Base-by-base conservation (phyloP, 1,284 basidiomycete genomes). In the Austroboletus niveus region DNA sequence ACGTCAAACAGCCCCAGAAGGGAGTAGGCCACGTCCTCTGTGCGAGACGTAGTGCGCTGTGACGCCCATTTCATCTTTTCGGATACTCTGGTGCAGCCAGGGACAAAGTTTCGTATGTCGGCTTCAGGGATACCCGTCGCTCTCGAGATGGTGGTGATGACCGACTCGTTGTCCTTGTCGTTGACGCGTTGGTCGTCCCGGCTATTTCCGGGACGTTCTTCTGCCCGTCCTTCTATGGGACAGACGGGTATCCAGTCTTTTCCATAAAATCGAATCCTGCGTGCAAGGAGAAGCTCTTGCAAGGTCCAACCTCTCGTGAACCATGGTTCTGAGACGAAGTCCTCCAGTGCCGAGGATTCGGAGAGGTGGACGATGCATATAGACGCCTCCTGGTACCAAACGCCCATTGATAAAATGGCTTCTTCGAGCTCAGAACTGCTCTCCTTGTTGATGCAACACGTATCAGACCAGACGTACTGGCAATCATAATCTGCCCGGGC, bases 361-460 rank as follows among this genome's bases (percentile, higher is more conserved):
- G 39, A 48, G 4, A 64, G 54, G 51, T 67, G 59, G 12, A 51
- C 50, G 42, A 67, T 64, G 40, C 63, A 65, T 40, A 67, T n/a
- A 15, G 29, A 29, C 2, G 62, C 63, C 42, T 62, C 54, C 11
- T 52, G 52, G 47, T 62, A 67, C 65, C 62, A 67, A 44, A 44
- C 27, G 15, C 47, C 53, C 49, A 52, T 62, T 11, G 62, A 67
- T 14, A 60, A 27, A 47, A 61, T 53, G 27, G 61, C 60, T n/a
- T 64, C 62, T 45, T 65, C 62, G 34, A 64, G 46, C 8, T 66
- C 63, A 0, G 63, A 17, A 45, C 55, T 60, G 15, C 42, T 65
- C 31, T 63, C 64, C 48, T 61, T 67, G 45, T 63, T 65, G 45
- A 67, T 63, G 47, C 63, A 64, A 41, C 62, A 67, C 2, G 59